Evolutionary conservation across 306 rosid species (phyloP).

Genomic region (Casuarina glauca): DNA sequence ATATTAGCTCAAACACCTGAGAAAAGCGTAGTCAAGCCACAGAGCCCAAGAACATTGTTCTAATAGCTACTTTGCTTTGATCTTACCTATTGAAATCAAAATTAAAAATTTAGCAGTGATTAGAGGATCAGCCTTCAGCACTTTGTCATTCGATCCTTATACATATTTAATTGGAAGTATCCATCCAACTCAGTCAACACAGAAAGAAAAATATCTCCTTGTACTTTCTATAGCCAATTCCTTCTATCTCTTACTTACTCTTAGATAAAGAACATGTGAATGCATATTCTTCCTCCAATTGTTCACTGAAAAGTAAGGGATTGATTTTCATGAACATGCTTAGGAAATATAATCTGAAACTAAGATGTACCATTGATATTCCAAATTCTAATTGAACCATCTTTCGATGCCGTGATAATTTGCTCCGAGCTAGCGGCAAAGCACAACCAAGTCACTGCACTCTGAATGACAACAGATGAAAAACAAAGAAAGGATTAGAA

Average conservation of each 20-base stretch:
- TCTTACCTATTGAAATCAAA: neutral
- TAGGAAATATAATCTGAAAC: conserved; percentile 3
- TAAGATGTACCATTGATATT: conserved; percentile 81
- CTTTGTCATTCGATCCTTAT: neutral
- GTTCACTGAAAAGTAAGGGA: neutral
- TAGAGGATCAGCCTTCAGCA: neutral
- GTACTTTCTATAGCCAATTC: neutral
- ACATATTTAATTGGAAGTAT: neutral
- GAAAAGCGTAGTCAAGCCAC: neutral
- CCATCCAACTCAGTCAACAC: neutral
- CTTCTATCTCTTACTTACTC: neutral
- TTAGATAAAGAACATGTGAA: neutral
- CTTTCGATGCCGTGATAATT: conserved; percentile 95
- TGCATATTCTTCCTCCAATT: neutral
- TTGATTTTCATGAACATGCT: neutral
- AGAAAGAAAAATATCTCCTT: neutral
- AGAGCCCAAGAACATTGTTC: neutral
- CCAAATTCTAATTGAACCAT: conserved; percentile 90
- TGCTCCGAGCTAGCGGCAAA: conserved; percentile 81
- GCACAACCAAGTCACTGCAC: conserved; percentile 99
- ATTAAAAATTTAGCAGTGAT: neutral
- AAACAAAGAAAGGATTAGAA: neutral
- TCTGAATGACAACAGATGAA: conserved; percentile 46
- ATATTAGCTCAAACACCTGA: neutral
- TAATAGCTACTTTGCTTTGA: neutral